Evolutionary conservation across 306 rosid genomes (phyloP), one percentile per base, ranked within the genome.

Genomic region (Alnus rubra): DNA sequence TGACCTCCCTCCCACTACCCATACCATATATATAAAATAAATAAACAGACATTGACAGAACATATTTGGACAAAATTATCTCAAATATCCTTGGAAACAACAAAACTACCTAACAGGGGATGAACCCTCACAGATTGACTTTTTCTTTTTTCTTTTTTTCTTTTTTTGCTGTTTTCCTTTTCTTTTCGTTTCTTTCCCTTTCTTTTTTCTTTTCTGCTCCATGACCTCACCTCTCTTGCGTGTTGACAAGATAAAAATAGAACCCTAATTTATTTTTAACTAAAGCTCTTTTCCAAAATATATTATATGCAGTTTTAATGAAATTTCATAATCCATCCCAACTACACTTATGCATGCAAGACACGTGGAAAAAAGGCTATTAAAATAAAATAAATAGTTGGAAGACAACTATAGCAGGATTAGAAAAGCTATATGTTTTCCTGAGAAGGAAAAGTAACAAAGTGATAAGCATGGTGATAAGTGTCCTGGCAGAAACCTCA

Each of bases 381-480:
- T 28, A 68, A 18, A 39, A 13, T 15, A 68, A 68, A 42, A 68
- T 42, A 3, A n/a, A 9, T 16, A 16, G n/a, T n/a, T 68, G 49
- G 52, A 68, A 42, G 8, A 67, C 9, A 13, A 67, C 72, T 1
- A 16, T 16, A 37, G 39, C 10, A 67, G 9, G 31, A 7, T 16
- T 7, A 65, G 39, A 37, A 37, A 65, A 37, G 45, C 28, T 35
- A 39, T 65, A 16, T 8, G 4, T 58, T 2, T 37, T 65, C 48
- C 1, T 10, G 5, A 39, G 5, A 65, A 65, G 19, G 3, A 18
- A 18, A 39, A 62, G 31, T 31, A 62, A 28, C 44, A 31, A 48
- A 31, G 31, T 75, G 56, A 23, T 74, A 54, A 55, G 73, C 73
- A 48, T 2, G 31, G 18, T 74, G 48, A 70, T n/a, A 65, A n/a